These are phyloP conservation scores for Xylariaceae sp. DNA, from an alignment of 2,329 filamentous ascomycete species.

Conservation along the genomic window DNA sequence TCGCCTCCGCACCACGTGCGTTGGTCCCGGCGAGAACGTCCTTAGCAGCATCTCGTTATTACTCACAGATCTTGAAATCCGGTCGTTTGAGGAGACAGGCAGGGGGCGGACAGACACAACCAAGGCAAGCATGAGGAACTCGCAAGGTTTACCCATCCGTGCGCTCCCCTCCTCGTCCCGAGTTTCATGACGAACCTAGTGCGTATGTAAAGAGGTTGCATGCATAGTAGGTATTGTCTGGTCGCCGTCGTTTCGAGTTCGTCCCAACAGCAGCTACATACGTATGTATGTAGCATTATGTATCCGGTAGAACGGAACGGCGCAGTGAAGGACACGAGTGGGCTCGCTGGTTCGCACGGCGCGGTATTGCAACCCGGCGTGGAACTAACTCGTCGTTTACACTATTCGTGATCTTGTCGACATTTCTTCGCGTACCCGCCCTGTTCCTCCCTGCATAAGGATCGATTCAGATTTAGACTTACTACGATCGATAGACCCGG, in stretches of 20 bases:
- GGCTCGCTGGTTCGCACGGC: neutral
- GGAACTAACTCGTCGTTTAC: neutral
- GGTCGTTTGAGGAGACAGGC: too few relatives aligned
- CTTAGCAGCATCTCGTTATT: too few relatives aligned
- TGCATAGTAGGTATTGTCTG: neutral
- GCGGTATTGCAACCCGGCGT: neutral
- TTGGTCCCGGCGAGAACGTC: too few relatives aligned
- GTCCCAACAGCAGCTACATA: neutral
- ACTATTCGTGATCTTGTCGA: neutral
- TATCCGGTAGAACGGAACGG: neutral
- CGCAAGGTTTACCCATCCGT: too few relatives aligned
- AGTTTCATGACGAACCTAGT: neutral
- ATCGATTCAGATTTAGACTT: neutral
- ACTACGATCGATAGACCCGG: neutral
- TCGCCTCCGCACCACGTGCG: too few relatives aligned
- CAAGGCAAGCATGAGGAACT: too few relatives aligned
- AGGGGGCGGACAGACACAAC: too few relatives aligned
- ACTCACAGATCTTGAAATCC: too few relatives aligned
- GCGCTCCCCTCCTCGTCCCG: neutral
- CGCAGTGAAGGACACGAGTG: neutral
- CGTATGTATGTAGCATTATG: too few relatives aligned
- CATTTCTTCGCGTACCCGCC: neutral
- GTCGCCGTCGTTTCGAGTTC: neutral
- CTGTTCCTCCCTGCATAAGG: neutral
- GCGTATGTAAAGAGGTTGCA: neutral